Percentiles rank a stretch among this genome's conserved stretches.
Evolutionary conservation across 2,329 filamentous ascomycete genomes (phyloP).

Genomic region (Malbranchea cinnamomea): DNA sequence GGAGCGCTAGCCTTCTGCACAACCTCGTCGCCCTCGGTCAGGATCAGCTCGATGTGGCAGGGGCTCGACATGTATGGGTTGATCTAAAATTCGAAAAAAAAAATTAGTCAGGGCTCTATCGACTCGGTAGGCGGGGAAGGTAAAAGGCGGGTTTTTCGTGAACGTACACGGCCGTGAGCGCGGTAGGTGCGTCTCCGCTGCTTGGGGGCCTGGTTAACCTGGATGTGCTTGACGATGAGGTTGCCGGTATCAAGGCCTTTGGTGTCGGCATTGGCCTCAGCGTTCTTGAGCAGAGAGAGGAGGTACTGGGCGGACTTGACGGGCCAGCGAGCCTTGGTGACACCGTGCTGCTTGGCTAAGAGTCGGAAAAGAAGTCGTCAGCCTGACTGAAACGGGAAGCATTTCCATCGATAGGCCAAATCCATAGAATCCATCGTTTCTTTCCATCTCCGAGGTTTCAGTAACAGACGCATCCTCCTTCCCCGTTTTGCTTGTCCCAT

Average conservation of each 20-base stretch:
- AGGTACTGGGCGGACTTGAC: conserved; percentile 98
- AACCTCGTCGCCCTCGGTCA: conserved; percentile 92
- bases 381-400: no score
- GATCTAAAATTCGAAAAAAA: conserved; percentile 49
- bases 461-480: no score
- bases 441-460: no score
- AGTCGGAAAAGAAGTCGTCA: conserved; percentile 6
- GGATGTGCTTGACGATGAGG: conserved; percentile 99
- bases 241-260: conserved; percentile 96
- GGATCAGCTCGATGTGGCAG: conserved; percentile 99
- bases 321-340: conserved; percentile 96
- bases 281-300: conserved; percentile 92
- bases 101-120: conserved; percentile 2
- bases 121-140: not conserved
- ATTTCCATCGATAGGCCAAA: no score
- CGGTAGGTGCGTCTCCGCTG: conserved; percentile 98
- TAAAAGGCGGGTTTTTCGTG: conserved; percentile 1
- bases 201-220: conserved; percentile 99
- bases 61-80: conserved; percentile 99
- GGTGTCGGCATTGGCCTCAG: conserved; percentile 89
- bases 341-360: conserved; percentile 95
- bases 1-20: conserved; percentile 74
- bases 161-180: conserved; percentile 97
- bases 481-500: no score
- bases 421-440: no score